phyloP scores from a whole-genome alignment of 1,284 basidiomycete species.

The Spongiforma sp. region DNA sequence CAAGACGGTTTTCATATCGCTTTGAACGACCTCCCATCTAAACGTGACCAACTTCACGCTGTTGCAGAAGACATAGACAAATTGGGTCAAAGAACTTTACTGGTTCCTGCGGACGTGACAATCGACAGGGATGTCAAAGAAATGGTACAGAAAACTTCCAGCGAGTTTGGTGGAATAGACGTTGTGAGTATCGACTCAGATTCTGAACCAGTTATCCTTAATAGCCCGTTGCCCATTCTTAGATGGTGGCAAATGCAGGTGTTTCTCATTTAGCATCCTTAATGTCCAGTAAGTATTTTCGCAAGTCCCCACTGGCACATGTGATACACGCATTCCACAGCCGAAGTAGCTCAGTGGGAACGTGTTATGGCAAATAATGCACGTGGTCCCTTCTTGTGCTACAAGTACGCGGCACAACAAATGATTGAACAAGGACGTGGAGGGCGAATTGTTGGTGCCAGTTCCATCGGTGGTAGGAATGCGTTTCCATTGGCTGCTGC shows the following conservation, averaged over 20 bases:
- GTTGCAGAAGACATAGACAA: slow-evolving; percentile 9
- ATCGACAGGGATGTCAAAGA: slow-evolving; percentile 12
- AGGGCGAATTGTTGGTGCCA: slow-evolving; percentile 35
- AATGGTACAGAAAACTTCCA: slow-evolving; percentile 5
- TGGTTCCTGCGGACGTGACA: slow-evolving; percentile 13
- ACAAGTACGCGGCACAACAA: slow-evolving; percentile 21
- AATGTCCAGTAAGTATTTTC: background rate
- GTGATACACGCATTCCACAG: background rate
- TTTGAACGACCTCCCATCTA: slow-evolving; percentile 24
- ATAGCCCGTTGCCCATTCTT: background rate
- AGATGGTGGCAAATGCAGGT: slow-evolving; percentile 32
- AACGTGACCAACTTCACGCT: slow-evolving; percentile 3
- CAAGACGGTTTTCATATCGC: slow-evolving; percentile 29
- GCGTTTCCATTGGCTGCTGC: background rate
- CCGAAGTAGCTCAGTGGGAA: slow-evolving; percentile 24
- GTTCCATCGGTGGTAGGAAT: slow-evolving; percentile 28
- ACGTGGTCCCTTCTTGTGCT: slow-evolving; percentile 27
- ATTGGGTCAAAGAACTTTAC: background rate
- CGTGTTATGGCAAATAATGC: slow-evolving; percentile 29
- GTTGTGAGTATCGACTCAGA: slow-evolving; percentile 12
- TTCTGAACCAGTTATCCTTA: too few species aligned
- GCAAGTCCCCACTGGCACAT: background rate
- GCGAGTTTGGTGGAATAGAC: slow-evolving; percentile 12
- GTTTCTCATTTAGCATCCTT: background rate
- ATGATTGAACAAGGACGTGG: slow-evolving; percentile 33